Conservation (phyloP, 768 basidiomycete genomes). For the Termitomyces sp. region DNA sequence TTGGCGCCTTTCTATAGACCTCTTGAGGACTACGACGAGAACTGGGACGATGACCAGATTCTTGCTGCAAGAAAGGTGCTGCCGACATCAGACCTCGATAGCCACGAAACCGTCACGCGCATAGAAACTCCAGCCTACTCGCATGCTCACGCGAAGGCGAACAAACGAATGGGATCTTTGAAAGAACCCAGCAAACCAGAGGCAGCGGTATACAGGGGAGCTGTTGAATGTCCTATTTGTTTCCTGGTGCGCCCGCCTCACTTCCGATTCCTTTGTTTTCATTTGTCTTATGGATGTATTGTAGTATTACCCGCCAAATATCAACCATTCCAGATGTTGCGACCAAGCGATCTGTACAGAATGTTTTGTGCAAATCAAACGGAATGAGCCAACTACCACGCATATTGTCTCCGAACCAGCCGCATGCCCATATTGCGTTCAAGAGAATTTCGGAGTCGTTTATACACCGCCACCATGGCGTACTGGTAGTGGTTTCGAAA, state of each 20-base stretch:
- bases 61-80: constrained; percentile 72
- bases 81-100: constrained; percentile 39
- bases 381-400: constrained; percentile 89
- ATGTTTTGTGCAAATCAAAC: constrained; percentile 99
- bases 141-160: constrained; percentile 28
- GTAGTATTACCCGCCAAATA: constrained; percentile 96
- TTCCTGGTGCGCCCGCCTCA: constrained; percentile 67
- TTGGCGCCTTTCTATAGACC: constrained; percentile 97
- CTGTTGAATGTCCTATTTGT: constrained; percentile 96
- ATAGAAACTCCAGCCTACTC: constrained; percentile 32
- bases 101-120: constrained; percentile 38
- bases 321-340: constrained; percentile 96
- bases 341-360: constrained; percentile 99
- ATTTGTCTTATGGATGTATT: constrained; percentile 14
- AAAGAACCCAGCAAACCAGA: constrained; percentile 74
- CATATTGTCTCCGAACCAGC: constrained; percentile 96
- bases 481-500: constrained; percentile 71
- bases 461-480: constrained; percentile 83
- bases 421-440: constrained; percentile 96
- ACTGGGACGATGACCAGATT: constrained; percentile 87
- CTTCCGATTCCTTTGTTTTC: constrained; percentile 21
- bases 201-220: constrained; percentile 75
- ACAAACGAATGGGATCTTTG: constrained; percentile 47
- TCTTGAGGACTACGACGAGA: constrained; percentile 85
- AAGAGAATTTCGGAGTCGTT: constrained; percentile 92